A percentile compares a stretch with the other conserved stretches of the same genome.
Evolutionary conservation across 352 stramenopile genomes (phyloP).

Genomic region (Globisporangium yorkense): DNA sequence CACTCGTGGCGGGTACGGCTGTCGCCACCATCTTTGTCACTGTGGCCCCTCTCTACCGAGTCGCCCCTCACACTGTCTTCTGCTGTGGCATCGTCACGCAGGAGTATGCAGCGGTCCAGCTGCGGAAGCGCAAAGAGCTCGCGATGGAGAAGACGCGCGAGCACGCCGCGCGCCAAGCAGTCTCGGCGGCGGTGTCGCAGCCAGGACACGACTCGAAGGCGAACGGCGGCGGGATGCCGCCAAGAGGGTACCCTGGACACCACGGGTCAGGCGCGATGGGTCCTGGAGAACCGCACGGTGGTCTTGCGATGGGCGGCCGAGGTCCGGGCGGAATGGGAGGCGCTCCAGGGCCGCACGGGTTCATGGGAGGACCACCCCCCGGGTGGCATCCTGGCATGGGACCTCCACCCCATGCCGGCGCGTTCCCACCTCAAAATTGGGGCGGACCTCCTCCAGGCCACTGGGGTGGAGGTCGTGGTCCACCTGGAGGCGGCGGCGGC

Average conservation of each 20-base stretch:
- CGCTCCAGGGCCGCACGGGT: conserved; percentile 22
- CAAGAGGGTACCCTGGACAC: conserved; percentile 10
- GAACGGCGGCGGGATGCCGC: conserved; percentile 27
- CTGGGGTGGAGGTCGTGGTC: conserved; percentile 39
- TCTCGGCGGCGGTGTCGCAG: conserved; percentile 49
- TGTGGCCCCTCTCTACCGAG: too few species aligned
- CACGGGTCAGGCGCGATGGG: conserved; percentile 1
- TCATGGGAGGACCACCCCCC: conserved; percentile 49
- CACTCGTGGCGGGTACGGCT: conserved; percentile 62
- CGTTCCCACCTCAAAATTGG: conserved; percentile 31
- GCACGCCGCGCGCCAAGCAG: conserved; percentile 67
- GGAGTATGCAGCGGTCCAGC: conserved; percentile 78
- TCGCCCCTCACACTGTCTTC: not conserved
- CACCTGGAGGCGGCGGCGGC: conserved; percentile 25
- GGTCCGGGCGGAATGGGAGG: conserved; percentile 20
- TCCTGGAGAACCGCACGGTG: not conserved
- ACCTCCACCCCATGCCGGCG: conserved; percentile 21
- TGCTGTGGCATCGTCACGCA: conserved; percentile 15
- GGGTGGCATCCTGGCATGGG: conserved; percentile 74
- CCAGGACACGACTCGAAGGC: conserved; percentile 17
- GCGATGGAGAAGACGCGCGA: conserved; percentile 74
- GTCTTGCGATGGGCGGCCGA: conserved; percentile 14
- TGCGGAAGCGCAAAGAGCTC: conserved; percentile 60
- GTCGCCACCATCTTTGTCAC: not conserved
- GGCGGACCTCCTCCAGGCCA: conserved; percentile 32